phyloP scores from a whole-genome alignment of 345 rosid genomes.

The Dovyalis caffra region DNA sequence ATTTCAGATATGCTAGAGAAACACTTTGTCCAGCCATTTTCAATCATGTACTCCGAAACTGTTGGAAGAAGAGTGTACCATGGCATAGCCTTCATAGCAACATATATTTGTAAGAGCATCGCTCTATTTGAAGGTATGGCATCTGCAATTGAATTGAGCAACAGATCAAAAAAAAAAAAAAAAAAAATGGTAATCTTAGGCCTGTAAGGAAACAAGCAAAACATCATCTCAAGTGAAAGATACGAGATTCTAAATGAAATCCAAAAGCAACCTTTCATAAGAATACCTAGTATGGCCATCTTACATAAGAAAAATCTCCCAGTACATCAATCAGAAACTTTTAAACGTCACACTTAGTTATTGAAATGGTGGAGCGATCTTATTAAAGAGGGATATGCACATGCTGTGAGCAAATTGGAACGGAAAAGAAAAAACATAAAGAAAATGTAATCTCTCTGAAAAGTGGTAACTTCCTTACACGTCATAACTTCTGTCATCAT shows the following conservation, averaged over 20 bases:
- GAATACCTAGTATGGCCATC: background rate
- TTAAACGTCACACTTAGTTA: background rate
- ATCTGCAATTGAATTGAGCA: constrained; percentile 50
- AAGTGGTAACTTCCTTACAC: background rate
- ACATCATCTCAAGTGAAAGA: background rate
- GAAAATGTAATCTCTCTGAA: too few relatives aligned
- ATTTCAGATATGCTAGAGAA: constrained; percentile 55
- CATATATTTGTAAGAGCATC: constrained; percentile 83
- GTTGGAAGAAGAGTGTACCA: constrained; percentile 85
- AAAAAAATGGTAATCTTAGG: constrained; percentile 2
- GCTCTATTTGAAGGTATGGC: constrained; percentile 83
- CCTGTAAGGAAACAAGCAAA: background rate
- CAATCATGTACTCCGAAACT: constrained; percentile 76
- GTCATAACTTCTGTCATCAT: background rate
- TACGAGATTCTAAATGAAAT: background rate
- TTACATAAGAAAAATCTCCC: background rate
- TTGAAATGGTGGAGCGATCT: background rate
- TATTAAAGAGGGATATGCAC: background rate
- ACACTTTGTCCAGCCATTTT: constrained; percentile 90
- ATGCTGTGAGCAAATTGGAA: too few relatives aligned
- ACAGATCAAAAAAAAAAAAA: constrained; percentile 10
- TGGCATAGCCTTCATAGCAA: constrained; percentile 95
- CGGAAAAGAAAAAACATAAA: too few relatives aligned
- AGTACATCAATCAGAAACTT: background rate
- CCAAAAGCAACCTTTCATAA: background rate